Evolutionary conservation across 139 green algal species (phyloP), one percentile per base, ranked within the genome.

Genomic region (Chlamydomonas sphaeroides): DNA sequence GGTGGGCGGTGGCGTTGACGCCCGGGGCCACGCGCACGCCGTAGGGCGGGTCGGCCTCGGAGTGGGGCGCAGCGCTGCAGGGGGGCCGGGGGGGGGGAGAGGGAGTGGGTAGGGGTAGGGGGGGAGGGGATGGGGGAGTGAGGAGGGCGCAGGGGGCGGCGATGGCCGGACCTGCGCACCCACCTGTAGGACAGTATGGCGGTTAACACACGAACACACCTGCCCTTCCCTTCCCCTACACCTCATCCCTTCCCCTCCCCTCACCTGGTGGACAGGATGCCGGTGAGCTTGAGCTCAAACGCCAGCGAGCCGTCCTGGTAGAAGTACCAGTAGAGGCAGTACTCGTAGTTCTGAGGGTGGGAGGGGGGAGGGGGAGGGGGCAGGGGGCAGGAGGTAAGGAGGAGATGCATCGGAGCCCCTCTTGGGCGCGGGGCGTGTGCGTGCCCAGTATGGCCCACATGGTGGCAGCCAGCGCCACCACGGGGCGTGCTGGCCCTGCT

Each of bases 281-380:
- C 95, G 0, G 95, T 98, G 62, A 98, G 90, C 90, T 98, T 97
- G 41, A 94, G 83, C 85, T 98, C 91, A 28, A 94, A 92, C 59
- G 89, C 65, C 33, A 98, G 96, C 35, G 77, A 89, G 68, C 95
- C 95, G 53, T 98, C 94, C 82, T 88, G 83, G 51, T 89, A 92
- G 77, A 97, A 87, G 85, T 94, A 86, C 92, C 92, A 96, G 89
- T 92, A 94, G 62, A 95, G 88, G 76, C 76, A 84, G 74, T 95
- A 91, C 79, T 96, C 92, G 71, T 98, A 98, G 84, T 98, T 98
- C 51, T 53, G 45, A 21, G 45, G n/a, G 10, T 53, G 14, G 45
- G 45, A 14, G 45, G 45, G 45, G 45, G 45, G 45, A 21, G 45
- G 14, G 45, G 45, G 10, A 53, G 45, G 45, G n/a, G n/a, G n/a